Base-by-base conservation (phyloP, 768 basidiomycete species). In the Punctularia strigosozonata region DNA sequence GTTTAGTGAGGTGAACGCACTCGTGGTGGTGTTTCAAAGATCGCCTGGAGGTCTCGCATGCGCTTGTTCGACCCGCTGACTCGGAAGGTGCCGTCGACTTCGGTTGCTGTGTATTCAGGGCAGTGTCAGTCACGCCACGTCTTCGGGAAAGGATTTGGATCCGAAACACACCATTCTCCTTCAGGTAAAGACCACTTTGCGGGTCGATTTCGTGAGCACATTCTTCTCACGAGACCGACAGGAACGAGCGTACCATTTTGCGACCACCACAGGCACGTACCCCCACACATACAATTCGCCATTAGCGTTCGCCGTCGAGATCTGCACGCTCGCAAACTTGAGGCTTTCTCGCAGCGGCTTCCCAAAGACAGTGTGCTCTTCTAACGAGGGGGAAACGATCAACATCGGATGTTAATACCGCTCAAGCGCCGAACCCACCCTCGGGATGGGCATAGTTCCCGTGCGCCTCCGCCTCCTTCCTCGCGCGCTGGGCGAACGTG, bases 261-360 rank as follows among this genome's bases (percentile, higher is more conserved):
- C 94, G 30, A 99, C 94, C 38, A 97, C 91, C 30, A 97, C 88
- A 6, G 94, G 94, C 36, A 99, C 87, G 55, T 84, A 85, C 1
- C 92, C 90, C 83, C 87, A 92, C 4, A 90, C 82, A 54, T 85
- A 87, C 14, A 88, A 68, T 46, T 85, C 77, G 6, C 89, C 89
- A 43, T 75, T 75, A 8, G 80, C 68, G 42, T 82, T 84, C 5
- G 86, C 80, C 12, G 91, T 94, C 7, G 84, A 88, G 54, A 98
- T 94, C 53, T 92, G 91, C 1, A 95, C 94, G 50, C 76, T 83
- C 13, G 94, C 94, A 56, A 82, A 83, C 50, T 71, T 71, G 48
- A 98, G 64, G 44, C 82, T 83, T 52, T 92, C 86, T 49, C 73
- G 72, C 51, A 97, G 73, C 2, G 89, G 79, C 41, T 75, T 82